Conservation (phyloP, 176 grass and related monocot species). For the Juncus inflexus region DNA sequence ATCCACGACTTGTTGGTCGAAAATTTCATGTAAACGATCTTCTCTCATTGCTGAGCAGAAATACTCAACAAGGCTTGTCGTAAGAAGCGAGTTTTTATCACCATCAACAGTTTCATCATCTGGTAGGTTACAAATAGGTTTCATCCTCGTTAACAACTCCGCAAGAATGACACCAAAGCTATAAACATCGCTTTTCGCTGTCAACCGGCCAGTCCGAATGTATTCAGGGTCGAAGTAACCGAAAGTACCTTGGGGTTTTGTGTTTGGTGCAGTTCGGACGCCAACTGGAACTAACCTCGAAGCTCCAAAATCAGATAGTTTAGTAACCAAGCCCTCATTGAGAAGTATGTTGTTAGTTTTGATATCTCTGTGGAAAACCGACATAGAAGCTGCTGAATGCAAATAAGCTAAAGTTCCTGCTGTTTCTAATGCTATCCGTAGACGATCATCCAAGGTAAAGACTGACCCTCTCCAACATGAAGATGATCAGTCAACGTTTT, state of each 20-base stretch:
- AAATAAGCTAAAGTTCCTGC: conserved; percentile 14
- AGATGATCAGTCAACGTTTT: conserved; percentile 7
- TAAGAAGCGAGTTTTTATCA: too few relatives aligned
- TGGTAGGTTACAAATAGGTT: not conserved
- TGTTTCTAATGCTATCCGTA: not conserved
- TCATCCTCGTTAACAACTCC: too few relatives aligned
- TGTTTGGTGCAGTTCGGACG: not conserved
- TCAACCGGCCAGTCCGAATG: conserved; percentile 35
- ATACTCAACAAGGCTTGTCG: conserved; percentile 1
- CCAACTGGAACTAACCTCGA: conserved; percentile 25
- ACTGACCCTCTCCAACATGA: not conserved
- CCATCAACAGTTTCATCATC: not conserved
- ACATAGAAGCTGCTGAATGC: conserved; percentile 29
- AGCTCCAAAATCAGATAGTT: conserved; percentile 38
- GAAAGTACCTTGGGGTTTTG: conserved; percentile 41
- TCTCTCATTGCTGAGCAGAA: not conserved
- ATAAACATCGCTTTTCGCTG: conserved; percentile 50
- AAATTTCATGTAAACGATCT: not conserved
- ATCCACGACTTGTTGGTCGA: not conserved
- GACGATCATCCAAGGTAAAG: conserved; percentile 8
- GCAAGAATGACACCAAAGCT: conserved; percentile 32
- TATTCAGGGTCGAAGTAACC: conserved; percentile 52
- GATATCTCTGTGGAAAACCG: conserved; percentile 34
- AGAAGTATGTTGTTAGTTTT: conserved; percentile 36
- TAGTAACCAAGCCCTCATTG: conserved; percentile 25